phyloP scores from a whole-genome alignment of 1,139 yeast species.

The Magnusiomyces fungicola region DNA sequence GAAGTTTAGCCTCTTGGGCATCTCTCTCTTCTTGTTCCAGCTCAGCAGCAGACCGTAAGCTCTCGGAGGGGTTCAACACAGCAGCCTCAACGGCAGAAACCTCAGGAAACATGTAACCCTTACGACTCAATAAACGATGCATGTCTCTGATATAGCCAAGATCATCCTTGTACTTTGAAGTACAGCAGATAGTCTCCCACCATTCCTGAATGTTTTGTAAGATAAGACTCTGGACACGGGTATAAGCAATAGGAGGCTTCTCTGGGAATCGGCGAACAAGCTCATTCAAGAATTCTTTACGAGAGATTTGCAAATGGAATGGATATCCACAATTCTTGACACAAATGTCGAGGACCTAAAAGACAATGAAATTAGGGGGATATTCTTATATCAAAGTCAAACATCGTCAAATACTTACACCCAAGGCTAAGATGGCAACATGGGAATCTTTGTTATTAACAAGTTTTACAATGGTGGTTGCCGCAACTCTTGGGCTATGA shows the following conservation, averaged over 20 bases:
- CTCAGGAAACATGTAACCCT: conserved; percentile 89
- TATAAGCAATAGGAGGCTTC: conserved; percentile 80
- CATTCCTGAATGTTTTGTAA: conserved; percentile 93
- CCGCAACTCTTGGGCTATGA: conserved; percentile 75
- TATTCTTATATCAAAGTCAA: background rate
- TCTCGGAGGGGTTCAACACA: conserved; percentile 87
- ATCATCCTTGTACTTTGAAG: conserved; percentile 85
- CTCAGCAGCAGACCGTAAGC: conserved; percentile 81
- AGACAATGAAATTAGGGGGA: conserved; percentile 19
- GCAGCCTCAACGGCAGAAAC: conserved; percentile 87
- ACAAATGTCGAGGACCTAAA: conserved; percentile 62
- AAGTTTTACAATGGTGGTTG: conserved; percentile 76
- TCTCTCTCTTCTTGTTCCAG: conserved; percentile 86
- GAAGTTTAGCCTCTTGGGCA: conserved; percentile 91
- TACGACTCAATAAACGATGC: conserved; percentile 83
- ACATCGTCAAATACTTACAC: no score
- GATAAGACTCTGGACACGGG: conserved; percentile 75
- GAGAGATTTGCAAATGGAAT: conserved; percentile 85
- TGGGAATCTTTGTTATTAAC: conserved; percentile 80
- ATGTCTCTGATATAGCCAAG: conserved; percentile 88
- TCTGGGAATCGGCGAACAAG: conserved; percentile 92
- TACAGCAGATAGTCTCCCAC: conserved; percentile 91
- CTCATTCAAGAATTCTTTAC: conserved; percentile 91
- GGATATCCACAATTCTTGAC: conserved; percentile 98
- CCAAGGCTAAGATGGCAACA: conserved; percentile 53